Base-by-base conservation (phyloP, 257 asterid genomes). In the Nicotiana tabacum region DNA sequence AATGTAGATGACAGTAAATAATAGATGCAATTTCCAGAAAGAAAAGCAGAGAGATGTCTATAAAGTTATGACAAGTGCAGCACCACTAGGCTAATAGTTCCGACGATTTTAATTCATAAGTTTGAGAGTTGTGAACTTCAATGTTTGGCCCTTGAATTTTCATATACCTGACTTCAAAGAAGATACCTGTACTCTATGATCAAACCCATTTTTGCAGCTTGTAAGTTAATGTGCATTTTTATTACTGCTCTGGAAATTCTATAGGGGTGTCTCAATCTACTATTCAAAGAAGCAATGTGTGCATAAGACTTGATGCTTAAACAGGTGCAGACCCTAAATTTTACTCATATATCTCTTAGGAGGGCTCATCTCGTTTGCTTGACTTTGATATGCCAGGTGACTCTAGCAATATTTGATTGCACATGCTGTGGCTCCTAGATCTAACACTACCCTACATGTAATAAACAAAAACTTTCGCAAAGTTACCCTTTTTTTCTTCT, bases 341-440 rank as follows among this genome's bases (percentile, higher is more conserved):
- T 70, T 21, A 70, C 78, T 70, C 78, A 56, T 39, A 70, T 21
- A 70, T 32, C 35, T 70, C 35, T 70, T 11, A 35, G 21, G 58
- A 35, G 46, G 58, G 78, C n/a, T 70, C 58, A 70, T 70, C 58
- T 43, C n/a, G 43, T 70, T 70, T 43, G 43, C 78, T 70, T 5
- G 58, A 70, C 60, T 70, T 43, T 70, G 37, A 70, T 39, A 39
- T 21, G 60, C 30, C 60, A 70, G 1, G 12, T 70, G 35, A 70
- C 78, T 43, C 78, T 70, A 43, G 60, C 60, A 70, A 70, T 43
- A 70, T 43, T 43, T 70, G 78, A 70, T 70, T 43, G 58, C 37
- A 70, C n/a, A 43, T 43, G 78, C 46, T 70, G 78, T 70, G 58
- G 21, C 48, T 43, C 78, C 58, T 43, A 11, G n/a, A 70, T 43